A percentile compares a stretch with the other conserved stretches of the same genome.
phyloP scores from a whole-genome alignment of 305 asterid species.

The Plantago coronopus region DNA sequence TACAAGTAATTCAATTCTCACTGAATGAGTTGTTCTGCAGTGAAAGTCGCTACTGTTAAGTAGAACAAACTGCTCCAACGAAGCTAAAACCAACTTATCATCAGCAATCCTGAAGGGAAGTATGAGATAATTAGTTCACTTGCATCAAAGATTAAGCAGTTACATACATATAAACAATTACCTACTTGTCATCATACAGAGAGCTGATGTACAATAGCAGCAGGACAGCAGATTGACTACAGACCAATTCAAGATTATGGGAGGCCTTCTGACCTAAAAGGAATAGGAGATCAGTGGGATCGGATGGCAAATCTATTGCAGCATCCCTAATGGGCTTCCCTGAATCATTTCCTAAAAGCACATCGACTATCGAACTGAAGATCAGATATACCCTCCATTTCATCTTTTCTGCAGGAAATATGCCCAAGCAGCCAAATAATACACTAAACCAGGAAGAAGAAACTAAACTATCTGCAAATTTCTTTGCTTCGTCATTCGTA shows the following conservation, averaged over 20 bases:
- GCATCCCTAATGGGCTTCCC: constrained; percentile 72
- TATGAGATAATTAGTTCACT: constrained; percentile 13
- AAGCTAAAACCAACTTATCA: constrained; percentile 77
- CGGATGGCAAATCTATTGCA: constrained; percentile 65
- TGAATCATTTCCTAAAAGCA: constrained; percentile 57
- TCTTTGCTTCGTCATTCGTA: constrained; percentile 44
- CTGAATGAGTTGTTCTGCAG: constrained; percentile 36
- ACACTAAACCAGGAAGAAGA: constrained; percentile 83
- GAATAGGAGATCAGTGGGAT: constrained; percentile 82
- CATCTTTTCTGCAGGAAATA: constrained; percentile 68
- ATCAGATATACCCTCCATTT: constrained; percentile 60
- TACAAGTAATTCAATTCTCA: constrained; percentile 45
- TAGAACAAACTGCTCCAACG: constrained; percentile 86
- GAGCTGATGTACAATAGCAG: constrained; percentile 67
- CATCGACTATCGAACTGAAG: constrained; percentile 60
- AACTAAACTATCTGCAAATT: constrained; percentile 50
- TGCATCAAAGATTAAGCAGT: constrained; percentile 10
- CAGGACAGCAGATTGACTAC: constrained; percentile 74
- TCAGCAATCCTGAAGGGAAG: constrained; percentile 63
- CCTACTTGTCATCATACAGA: constrained; percentile 74
- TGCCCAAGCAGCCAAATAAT: constrained; percentile 83
- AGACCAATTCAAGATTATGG: constrained; percentile 48
- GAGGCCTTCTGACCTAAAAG: constrained; percentile 81
- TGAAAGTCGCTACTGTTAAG: constrained; percentile 52
- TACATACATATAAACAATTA: constrained; percentile 15